Evolutionary conservation across 108 stramenopile species (phyloP).

Genomic region (Thalassiosira profunda): DNA sequence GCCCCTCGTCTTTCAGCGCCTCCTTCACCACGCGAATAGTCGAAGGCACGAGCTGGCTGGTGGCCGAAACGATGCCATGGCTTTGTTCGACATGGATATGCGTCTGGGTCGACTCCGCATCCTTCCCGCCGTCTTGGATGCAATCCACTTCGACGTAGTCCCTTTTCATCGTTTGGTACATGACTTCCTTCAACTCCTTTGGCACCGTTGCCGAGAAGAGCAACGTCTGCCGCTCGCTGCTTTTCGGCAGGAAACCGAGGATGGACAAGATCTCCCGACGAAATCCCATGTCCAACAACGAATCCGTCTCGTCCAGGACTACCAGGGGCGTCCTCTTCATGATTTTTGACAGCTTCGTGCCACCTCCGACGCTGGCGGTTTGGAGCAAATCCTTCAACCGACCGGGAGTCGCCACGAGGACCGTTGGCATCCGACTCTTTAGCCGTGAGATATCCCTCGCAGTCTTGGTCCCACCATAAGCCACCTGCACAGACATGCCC

Average conservation of each 20-base stretch:
- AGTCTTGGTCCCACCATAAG: slow-evolving; percentile 71
- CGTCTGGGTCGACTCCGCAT: slow-evolving; percentile 22
- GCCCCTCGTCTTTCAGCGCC: slow-evolving; percentile 51
- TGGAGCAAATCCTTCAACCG: slow-evolving; percentile 77
- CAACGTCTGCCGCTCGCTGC: slow-evolving; percentile 76
- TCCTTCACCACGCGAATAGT: slow-evolving; percentile 36
- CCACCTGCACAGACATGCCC: slow-evolving; percentile 49
- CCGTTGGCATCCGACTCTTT: slow-evolving; percentile 33
- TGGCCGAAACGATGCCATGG: slow-evolving; percentile 41
- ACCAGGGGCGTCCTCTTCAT: slow-evolving; percentile 46
- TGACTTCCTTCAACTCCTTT: slow-evolving; percentile 43
- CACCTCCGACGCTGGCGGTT: slow-evolving; percentile 65
- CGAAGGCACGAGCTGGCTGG: slow-evolving; percentile 22
- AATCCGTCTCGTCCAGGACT: slow-evolving; percentile 89
- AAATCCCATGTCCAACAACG: slow-evolving; percentile 91
- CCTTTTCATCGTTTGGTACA: slow-evolving; percentile 37
- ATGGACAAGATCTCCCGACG: slow-evolving; percentile 74
- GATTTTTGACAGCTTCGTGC: slow-evolving; percentile 49
- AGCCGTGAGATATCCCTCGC: slow-evolving; percentile 66
- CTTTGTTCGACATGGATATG: slow-evolving; percentile 52
- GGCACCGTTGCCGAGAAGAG: slow-evolving; percentile 88
- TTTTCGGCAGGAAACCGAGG: slow-evolving; percentile 59
- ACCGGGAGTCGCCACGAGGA: slow-evolving; percentile 78
- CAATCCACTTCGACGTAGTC: slow-evolving; percentile 50
- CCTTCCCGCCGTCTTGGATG: slow-evolving; percentile 63